phyloP scores from a whole-genome alignment of 1,284 basidiomycete species.

The Ustilago sp. region DNA sequence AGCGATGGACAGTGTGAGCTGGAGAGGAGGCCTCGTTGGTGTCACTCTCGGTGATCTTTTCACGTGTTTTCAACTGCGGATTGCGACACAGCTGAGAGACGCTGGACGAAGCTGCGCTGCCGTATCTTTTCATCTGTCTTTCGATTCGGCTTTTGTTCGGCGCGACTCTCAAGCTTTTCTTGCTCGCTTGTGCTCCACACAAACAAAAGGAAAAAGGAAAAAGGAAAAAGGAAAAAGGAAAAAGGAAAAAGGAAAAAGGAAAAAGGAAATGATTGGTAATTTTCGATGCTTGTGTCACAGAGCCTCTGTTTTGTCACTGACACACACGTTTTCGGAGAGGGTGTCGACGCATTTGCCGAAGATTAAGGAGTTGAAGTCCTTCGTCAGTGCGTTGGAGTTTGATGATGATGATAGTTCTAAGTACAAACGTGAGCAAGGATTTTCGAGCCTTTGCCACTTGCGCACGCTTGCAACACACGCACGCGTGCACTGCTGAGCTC shows the following conservation, averaged over 20 bases:
- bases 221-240: conserved; percentile 1
- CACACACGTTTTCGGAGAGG: conserved; percentile 4
- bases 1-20: not conserved
- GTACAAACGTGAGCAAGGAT: no score
- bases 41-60: not conserved
- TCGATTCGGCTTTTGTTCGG: conserved; percentile 13
- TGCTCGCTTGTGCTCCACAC: not conserved
- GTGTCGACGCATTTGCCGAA: conserved; percentile 10
- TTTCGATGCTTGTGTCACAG: not conserved
- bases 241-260: conserved; percentile 5
- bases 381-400: no score
- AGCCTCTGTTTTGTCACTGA: not conserved
- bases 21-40: not conserved
- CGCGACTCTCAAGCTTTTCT: not conserved
- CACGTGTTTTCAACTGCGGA: not conserved
- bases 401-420: no score
- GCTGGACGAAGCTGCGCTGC: not conserved
- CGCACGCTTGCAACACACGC: no score
- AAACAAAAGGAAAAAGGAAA: conserved; percentile 2
- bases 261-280: not conserved
- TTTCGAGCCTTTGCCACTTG: no score
- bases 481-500: no score
- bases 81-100: not conserved
- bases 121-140: not conserved
- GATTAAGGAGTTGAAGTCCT: no score